Evolutionary conservation across 1,284 basidiomycete species (phyloP).

Genomic region (Tranzscheliella williamsii): DNA sequence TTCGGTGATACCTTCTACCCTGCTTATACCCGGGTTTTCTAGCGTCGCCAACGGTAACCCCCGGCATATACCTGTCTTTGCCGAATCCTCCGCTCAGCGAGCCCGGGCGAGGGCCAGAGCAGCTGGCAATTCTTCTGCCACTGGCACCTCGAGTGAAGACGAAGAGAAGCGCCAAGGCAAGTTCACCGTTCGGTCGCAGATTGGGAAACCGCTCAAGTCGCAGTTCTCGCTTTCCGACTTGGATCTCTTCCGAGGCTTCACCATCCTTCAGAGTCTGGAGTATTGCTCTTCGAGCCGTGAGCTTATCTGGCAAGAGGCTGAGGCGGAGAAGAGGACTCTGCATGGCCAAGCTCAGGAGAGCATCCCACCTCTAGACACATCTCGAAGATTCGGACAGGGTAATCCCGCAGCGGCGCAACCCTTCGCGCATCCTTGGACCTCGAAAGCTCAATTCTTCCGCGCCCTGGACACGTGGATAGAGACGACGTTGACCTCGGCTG

Average conservation of each 20-base stretch:
- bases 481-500: conserved; percentile 9
- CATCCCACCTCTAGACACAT: conserved; percentile 8
- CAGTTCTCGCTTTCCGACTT: conserved; percentile 21
- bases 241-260: conserved; percentile 23
- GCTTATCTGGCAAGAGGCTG: conserved; percentile 48
- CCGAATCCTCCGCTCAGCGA: conserved; percentile 35
- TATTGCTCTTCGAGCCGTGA: conserved; percentile 20
- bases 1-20: conserved; percentile 24
- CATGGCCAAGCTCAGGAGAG: conserved; percentile 8
- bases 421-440: conserved; percentile 38
- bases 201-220: conserved; percentile 41
- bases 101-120: conserved; percentile 6
- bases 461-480: conserved; percentile 33
- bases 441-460: conserved; percentile 26
- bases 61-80: conserved; percentile 32
- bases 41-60: conserved; percentile 37
- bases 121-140: conserved; percentile 4
- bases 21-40: conserved; percentile 30
- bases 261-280: conserved; percentile 14
- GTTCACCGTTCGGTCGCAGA: conserved; percentile 36
- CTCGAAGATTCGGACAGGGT: conserved; percentile 16
- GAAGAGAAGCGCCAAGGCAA: conserved; percentile 19
- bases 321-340: conserved; percentile 37
- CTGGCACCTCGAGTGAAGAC: conserved; percentile 19
- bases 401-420: conserved; percentile 25